phyloP scores from a whole-genome alignment of 1,139 yeast species.

The Yamadazyma dushanensis region DNA sequence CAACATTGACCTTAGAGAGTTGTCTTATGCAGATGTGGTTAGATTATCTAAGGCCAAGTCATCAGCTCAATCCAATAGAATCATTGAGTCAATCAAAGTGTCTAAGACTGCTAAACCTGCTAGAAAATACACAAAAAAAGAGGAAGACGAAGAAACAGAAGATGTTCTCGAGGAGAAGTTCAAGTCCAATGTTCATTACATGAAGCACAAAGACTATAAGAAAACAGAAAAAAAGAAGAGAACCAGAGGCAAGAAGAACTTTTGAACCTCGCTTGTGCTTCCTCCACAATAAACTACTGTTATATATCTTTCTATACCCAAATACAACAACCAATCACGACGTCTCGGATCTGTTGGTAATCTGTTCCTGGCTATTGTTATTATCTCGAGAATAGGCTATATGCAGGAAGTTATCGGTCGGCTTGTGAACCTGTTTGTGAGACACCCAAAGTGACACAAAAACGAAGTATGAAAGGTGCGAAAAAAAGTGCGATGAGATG shows the following conservation, averaged over 20 bases:
- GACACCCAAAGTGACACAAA: slow-evolving; percentile 3
- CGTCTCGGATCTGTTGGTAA: background rate
- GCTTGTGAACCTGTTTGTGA: too few relatives aligned
- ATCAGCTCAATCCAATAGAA: slow-evolving; percentile 4
- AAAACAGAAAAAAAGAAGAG: slow-evolving; percentile 14
- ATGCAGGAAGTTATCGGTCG: slow-evolving; percentile 2
- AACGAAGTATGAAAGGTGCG: background rate
- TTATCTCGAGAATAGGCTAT: slow-evolving; percentile 1
- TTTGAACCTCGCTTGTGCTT: background rate
- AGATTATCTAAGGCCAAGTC: slow-evolving; percentile 16
- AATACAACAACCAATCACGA: too few relatives aligned
- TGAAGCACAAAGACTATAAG: slow-evolving; percentile 20
- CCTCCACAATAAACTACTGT: too few relatives aligned
- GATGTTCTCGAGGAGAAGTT: slow-evolving; percentile 17
- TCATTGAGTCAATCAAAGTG: slow-evolving; percentile 8
- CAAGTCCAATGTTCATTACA: slow-evolving; percentile 21
- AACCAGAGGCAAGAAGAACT: slow-evolving; percentile 4
- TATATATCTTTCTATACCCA: too few relatives aligned
- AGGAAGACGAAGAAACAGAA: slow-evolving; percentile 10
- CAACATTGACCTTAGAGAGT: slow-evolving; percentile 35
- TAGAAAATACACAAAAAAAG: slow-evolving; percentile 3
- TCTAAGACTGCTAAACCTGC: slow-evolving; percentile 5
- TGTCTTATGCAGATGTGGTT: slow-evolving; percentile 50
- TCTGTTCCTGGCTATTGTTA: too few relatives aligned
- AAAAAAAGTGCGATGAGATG: slow-evolving; percentile 8